phyloP scores from a whole-genome alignment of 371 early-diverging fungal species.

The Polyrhizophydium stewartii region DNA sequence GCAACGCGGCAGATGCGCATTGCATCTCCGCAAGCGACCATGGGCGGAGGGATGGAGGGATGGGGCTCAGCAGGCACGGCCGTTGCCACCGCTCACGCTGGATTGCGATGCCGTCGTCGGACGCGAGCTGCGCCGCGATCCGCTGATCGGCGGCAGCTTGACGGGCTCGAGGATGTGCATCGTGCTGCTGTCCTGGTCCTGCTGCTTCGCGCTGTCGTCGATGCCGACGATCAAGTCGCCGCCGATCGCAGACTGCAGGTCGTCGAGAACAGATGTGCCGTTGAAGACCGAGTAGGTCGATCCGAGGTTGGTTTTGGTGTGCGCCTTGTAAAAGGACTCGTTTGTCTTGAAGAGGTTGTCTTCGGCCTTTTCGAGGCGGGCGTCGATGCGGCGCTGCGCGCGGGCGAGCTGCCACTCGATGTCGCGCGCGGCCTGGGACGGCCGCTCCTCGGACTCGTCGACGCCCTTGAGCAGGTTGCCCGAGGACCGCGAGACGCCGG shows the following conservation, averaged over 20 bases:
- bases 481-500: too few relatives aligned
- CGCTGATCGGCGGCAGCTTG: neutral
- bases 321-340: conserved; percentile 3
- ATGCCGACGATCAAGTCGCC: neutral
- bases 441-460: too few relatives aligned
- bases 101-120: too few relatives aligned
- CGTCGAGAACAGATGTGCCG: neutral
- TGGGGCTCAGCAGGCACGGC: too few relatives aligned
- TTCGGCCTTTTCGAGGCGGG: conserved; percentile 8
- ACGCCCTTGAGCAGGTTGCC: too few relatives aligned
- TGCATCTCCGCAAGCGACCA: too few relatives aligned
- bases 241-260: neutral
- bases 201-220: neutral
- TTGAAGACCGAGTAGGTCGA: neutral
- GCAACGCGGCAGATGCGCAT: too few relatives aligned
- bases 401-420: neutral
- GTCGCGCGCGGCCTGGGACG: neutral
- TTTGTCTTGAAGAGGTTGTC: conserved; percentile 7
- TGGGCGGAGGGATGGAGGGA: too few relatives aligned
- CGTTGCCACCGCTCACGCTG: too few relatives aligned
- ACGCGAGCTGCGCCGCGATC: too few relatives aligned
- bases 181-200: neutral
- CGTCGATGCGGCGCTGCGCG: conserved; percentile 1
- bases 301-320: neutral
- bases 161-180: neutral